A percentile compares a stretch with the other conserved stretches of the same genome.
phyloP scores from a whole-genome alignment of 2,329 filamentous ascomycete genomes.

The Ophiostoma tasmaniense region DNA sequence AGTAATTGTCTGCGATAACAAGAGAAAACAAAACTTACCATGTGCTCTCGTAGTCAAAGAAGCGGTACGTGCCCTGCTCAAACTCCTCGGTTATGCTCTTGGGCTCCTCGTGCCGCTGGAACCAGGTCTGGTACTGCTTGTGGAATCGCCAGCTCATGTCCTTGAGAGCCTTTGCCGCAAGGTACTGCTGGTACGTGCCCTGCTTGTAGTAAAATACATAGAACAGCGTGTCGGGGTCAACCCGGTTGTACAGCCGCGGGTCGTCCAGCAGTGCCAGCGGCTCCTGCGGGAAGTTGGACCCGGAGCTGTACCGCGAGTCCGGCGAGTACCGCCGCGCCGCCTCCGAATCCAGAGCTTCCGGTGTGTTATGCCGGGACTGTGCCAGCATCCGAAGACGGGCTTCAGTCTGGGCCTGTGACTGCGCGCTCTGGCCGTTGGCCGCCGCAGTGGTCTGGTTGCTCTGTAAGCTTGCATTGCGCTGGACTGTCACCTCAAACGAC shows the following conservation, averaged over 20 bases:
- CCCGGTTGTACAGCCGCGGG: constrained; percentile 73
- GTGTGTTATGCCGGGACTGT: constrained; percentile 63
- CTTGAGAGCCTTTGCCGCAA: constrained; percentile 94
- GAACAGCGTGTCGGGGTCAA: constrained; percentile 93
- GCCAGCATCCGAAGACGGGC: constrained; percentile 66
- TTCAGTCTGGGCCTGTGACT: constrained; percentile 29
- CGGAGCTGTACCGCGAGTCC: constrained; percentile 64
- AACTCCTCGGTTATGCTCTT: constrained; percentile 98
- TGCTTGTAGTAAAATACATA: constrained; percentile 99
- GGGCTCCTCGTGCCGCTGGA: constrained; percentile 94
- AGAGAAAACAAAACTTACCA: constrained; percentile 55
- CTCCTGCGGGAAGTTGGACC: constrained; percentile 82
- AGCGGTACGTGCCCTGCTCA: constrained; percentile 96
- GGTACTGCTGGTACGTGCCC: constrained; percentile 87
- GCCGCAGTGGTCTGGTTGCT: constrained; percentile 21
- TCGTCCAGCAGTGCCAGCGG: constrained; percentile 89
- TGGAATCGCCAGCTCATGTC: constrained; percentile 98
- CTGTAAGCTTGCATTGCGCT: constrained; percentile 41
- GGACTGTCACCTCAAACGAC: constrained; percentile 78
- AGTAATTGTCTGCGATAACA: too few species aligned
- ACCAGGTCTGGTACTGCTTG: constrained; percentile 99
- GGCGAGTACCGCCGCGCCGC: constrained; percentile 78
- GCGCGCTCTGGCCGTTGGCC: not conserved
- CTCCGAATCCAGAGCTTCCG: constrained; percentile 71
- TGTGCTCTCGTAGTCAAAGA: constrained; percentile 99